A percentile compares a stretch with the other conserved stretches of the same genome.
These are phyloP conservation scores for Strobilomyces confusus DNA, from an alignment of 768 basidiomycete genomes.

Conservation along the genomic window DNA sequence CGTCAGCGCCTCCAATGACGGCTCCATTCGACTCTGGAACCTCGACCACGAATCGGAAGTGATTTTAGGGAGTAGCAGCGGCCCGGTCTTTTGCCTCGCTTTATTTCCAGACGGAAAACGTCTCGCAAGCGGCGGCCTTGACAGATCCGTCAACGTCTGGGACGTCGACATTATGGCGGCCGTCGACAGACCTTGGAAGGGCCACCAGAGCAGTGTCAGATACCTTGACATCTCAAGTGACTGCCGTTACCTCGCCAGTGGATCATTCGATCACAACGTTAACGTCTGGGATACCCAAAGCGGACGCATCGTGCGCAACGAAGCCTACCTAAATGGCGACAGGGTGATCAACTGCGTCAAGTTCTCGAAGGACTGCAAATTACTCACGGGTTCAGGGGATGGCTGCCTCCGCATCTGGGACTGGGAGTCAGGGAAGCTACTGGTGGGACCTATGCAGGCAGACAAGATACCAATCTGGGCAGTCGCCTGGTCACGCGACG, in stretches of 20 bases:
- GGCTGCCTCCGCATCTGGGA: conserved; percentile 29
- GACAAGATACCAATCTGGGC: conserved; percentile 27
- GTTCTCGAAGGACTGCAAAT: conserved; percentile 19
- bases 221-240: conserved; percentile 27
- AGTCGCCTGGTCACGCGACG: conserved; percentile 29
- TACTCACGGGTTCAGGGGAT: conserved; percentile 29
- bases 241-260: conserved; percentile 27
- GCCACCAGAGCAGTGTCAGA: conserved; percentile 26
- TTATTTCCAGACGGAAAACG: conserved; percentile 25
- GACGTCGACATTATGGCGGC: conserved; percentile 19
- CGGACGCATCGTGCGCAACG: conserved; percentile 22
- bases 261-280: conserved; percentile 31
- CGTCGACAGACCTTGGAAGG: conserved; percentile 22
- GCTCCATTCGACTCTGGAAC: conserved; percentile 29
- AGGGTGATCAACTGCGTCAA: conserved; percentile 28
- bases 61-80: conserved; percentile 20
- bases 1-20: conserved; percentile 29
- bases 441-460: conserved; percentile 24
- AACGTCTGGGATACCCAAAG: conserved; percentile 30
- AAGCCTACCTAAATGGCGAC: conserved; percentile 21
- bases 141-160: conserved; percentile 31
- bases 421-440: conserved; percentile 23
- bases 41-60: conserved; percentile 23
- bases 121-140: conserved; percentile 29
- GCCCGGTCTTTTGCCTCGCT: conserved; percentile 25